Evolutionary conservation across 352 stramenopile genomes (phyloP).

Genomic region (Plasmopara halstedii): DNA sequence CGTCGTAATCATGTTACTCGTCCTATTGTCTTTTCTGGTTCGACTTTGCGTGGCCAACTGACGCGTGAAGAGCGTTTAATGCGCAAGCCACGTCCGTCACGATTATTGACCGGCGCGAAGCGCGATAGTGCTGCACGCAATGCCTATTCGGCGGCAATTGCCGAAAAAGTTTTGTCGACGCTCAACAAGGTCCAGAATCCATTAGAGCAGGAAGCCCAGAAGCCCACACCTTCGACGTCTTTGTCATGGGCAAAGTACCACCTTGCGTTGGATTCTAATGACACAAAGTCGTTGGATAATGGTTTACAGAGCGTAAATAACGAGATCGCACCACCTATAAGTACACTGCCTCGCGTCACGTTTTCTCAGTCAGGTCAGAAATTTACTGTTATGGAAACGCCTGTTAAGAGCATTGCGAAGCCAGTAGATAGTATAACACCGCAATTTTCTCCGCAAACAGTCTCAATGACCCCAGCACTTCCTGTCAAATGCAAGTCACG

Average conservation of each 20-base stretch:
- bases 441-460: constrained; percentile 25
- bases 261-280: constrained; percentile 40
- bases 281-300: constrained; percentile 12
- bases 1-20: constrained; percentile 30
- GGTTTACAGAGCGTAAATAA: constrained; percentile 24
- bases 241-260: constrained; percentile 84
- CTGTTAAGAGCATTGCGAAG: constrained; percentile 10
- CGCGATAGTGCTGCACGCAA: constrained; percentile 46
- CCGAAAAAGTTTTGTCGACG: constrained; percentile 72
- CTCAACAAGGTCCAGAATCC: constrained; percentile 79
- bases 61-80: constrained; percentile 44
- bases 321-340: constrained; percentile 43
- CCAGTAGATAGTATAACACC: constrained; percentile 6
- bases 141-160: constrained; percentile 66
- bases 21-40: constrained; percentile 31
- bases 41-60: constrained; percentile 24
- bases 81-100: constrained; percentile 56
- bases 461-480: constrained; percentile 32
- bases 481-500: background rate
- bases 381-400: constrained; percentile 6
- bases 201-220: constrained; percentile 58
- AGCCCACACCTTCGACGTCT: constrained; percentile 68
- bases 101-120: constrained; percentile 63
- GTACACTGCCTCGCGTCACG: constrained; percentile 36
- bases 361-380: constrained; percentile 22